Conservation (phyloP, 2,329 filamentous ascomycete genomes). For the Lachnellula hyalina region DNA sequence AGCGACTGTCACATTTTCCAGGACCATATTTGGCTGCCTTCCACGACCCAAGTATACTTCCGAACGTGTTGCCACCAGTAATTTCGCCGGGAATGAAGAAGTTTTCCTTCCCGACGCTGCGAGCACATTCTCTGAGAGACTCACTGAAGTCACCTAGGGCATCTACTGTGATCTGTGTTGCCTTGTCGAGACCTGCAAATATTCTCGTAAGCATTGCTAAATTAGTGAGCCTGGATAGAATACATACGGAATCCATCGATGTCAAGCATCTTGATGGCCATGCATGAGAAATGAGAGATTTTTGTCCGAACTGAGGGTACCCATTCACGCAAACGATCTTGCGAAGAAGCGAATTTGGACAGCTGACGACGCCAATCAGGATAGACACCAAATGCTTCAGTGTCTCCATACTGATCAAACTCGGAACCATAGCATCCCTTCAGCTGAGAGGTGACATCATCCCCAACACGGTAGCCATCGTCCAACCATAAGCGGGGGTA, state of each 20-base stretch:
- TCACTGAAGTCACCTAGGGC: constrained; percentile 52
- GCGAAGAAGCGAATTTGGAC: constrained; percentile 61
- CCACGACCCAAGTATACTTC: constrained; percentile 56
- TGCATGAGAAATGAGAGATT: constrained; percentile 56
- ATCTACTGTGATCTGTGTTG: constrained; percentile 58
- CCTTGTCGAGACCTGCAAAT: constrained; percentile 44
- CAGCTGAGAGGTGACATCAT: constrained; percentile 42
- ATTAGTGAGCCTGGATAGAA: no score
- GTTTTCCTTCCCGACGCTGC: constrained; percentile 51
- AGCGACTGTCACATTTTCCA: constrained; percentile 22
- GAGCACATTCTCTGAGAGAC: constrained; percentile 53
- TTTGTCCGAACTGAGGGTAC: constrained; percentile 49
- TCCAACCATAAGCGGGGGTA: constrained; percentile 60
- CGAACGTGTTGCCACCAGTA: constrained; percentile 55
- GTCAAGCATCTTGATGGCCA: constrained; percentile 55
- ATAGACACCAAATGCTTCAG: constrained; percentile 57
- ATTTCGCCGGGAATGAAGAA: constrained; percentile 61
- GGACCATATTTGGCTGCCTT: constrained; percentile 41
- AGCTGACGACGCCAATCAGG: constrained; percentile 60
- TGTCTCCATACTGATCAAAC: constrained; percentile 51
- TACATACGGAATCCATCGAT: constrained; percentile 59
- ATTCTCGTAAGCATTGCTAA: no score
- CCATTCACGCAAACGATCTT: constrained; percentile 63
- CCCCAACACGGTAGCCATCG: constrained; percentile 37
- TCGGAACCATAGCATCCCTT: constrained; percentile 57